phyloP scores from a whole-genome alignment of 176 grass and related monocot species.

The Poa annua region DNA sequence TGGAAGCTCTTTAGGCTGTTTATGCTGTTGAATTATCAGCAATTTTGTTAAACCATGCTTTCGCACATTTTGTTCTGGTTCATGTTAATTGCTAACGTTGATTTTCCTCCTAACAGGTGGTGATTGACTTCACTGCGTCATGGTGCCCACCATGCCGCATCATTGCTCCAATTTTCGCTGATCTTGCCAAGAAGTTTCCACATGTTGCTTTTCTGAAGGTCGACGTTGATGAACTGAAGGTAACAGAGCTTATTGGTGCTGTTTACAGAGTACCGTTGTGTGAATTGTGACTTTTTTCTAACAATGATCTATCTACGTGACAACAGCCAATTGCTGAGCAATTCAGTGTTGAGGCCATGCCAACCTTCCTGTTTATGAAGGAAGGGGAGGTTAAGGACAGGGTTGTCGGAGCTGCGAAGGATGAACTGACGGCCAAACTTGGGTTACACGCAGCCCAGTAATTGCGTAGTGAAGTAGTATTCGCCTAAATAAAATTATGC shows the following conservation, averaged over 20 bases:
- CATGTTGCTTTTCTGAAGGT: conserved; percentile 64
- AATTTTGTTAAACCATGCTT: neutral
- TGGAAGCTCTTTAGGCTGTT: neutral
- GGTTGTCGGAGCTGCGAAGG: conserved; percentile 54
- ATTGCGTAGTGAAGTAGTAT: conserved; percentile 7
- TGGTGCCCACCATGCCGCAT: conserved; percentile 61
- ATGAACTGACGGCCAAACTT: conserved; percentile 49
- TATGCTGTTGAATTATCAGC: neutral
- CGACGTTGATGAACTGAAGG: conserved; percentile 78
- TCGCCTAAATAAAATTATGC: conserved; percentile 49
- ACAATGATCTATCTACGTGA: neutral
- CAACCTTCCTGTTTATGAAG: conserved; percentile 73
- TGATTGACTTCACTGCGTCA: conserved; percentile 70
- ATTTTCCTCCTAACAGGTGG: conserved; percentile 49
- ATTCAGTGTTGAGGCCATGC: conserved; percentile 62
- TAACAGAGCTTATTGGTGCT: neutral
- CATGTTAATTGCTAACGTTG: conserved; percentile 28
- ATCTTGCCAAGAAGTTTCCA: conserved; percentile 61
- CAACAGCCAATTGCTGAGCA: conserved; percentile 60
- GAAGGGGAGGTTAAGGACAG: conserved; percentile 62
- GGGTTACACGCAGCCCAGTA: conserved; percentile 37
- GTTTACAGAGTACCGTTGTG: neutral
- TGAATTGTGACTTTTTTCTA: neutral
- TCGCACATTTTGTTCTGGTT: neutral
- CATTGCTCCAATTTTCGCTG: conserved; percentile 61